Base-by-base conservation (phyloP, 306 rosid genomes). In the Prunus dulcis region DNA sequence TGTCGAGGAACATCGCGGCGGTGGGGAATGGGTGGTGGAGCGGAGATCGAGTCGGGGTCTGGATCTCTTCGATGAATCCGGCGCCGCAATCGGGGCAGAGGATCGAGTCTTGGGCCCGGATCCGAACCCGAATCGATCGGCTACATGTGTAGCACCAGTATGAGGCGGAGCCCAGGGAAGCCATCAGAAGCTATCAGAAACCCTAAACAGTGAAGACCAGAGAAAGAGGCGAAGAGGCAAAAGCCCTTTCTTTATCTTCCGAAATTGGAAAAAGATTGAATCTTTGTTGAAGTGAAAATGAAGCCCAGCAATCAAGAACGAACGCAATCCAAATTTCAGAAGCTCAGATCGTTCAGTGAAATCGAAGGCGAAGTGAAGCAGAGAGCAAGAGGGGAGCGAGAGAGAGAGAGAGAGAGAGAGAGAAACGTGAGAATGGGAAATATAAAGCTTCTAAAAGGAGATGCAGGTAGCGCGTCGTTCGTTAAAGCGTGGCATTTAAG, bases 141-240 rank as follows among this genome's bases (percentile, higher is more conserved):
- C 76, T 82, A 83, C 93, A 90, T 65, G 91, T 68, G 82, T 88
- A 85, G 74, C 91, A 88, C 93, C 90, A 85, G 71, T 71, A 90
- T 1, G 90, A 83, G 27, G 91, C 78, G 41, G 91, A 78, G 72
- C 79, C 83, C 13, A 76, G 23, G 5, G 89, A 78, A 20, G 87
- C 88, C 90, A 90, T 88, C 49, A 51, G 58, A 17, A 74, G 23
- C 23, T 28, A 12, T 20, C 61, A 19, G 13, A 19, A 72, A 72
- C 47, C 61, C 23, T 30, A 9, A 32, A 20, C 15, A 12, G 67
- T 43, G 11, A 15, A 8, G 3, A 3, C 9, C 19, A 20, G 20
- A 19, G 4, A 3, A 32, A 41, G 22, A 25, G 70, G 70, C 55
- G 30, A 28, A 68, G 15, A 47, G 12, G 11, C 47, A 6, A 53